A percentile compares a stretch with the other conserved stretches of the same genome.
Conservation (phyloP, 371 early-diverging fungal species). For the Apophysomyces variabilis region DNA sequence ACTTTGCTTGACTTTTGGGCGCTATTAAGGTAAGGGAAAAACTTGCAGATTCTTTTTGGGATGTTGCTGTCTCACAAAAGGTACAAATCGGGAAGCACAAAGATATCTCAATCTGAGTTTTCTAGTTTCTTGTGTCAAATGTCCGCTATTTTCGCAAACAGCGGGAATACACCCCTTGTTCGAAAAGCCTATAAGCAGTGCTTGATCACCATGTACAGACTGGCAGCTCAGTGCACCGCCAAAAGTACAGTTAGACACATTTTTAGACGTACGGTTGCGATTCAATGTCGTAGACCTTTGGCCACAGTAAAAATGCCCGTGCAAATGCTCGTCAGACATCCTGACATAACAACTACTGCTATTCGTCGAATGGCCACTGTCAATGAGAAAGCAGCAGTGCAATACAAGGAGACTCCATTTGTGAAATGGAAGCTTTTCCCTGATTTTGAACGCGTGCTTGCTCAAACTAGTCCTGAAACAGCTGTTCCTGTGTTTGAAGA, state of each 20-base stretch:
- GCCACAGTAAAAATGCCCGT: not conserved
- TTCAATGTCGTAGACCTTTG: slow-evolving; percentile 1
- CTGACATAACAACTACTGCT: not conserved
- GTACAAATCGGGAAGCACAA: no score
- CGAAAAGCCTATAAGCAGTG: not conserved
- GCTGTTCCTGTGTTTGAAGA: slow-evolving; percentile 60
- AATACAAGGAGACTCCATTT: slow-evolving; percentile 39
- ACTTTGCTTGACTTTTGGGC: no score
- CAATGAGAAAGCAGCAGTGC: not conserved
- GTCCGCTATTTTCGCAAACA: no score
- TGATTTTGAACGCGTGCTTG: slow-evolving; percentile 52
- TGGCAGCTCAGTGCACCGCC: not conserved
- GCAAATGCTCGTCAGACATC: not conserved
- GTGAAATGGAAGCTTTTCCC: slow-evolving; percentile 62
- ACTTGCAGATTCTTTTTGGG: no score
- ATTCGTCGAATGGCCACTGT: slow-evolving; percentile 19
- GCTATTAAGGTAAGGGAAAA: no score
- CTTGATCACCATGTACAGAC: slow-evolving; percentile 1
- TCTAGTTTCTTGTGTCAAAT: no score
- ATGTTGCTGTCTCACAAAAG: no score
- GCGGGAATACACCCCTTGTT: not conserved
- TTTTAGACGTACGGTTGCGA: slow-evolving; percentile 1
- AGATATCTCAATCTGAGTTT: no score
- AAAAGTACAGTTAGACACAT: not conserved
- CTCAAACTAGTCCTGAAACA: slow-evolving; percentile 45